Percentiles rank a stretch among this genome's conserved stretches.
These are phyloP conservation scores for Arbutus unedo DNA, from an alignment of 148 eudicot species.

Conservation along the genomic window DNA sequence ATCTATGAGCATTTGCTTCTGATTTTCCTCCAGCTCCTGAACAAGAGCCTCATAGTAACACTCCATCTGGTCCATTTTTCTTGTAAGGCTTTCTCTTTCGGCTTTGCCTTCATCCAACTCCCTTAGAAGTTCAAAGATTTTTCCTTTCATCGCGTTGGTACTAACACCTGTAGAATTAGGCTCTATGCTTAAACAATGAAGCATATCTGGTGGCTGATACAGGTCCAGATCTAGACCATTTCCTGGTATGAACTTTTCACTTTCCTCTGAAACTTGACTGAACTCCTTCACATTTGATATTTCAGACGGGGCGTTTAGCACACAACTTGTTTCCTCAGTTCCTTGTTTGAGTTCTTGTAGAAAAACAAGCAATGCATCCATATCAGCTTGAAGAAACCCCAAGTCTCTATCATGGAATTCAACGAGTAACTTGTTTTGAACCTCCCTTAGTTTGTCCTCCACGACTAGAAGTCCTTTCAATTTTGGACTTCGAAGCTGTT, in stretches of 20 bases:
- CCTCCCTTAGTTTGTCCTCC: slow-evolving; percentile 63
- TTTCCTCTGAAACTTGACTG: slow-evolving; percentile 26
- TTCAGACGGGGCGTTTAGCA: slow-evolving; percentile 26
- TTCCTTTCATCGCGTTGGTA: slow-evolving; percentile 58
- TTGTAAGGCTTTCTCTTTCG: slow-evolving; percentile 57
- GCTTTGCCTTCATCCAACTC: slow-evolving; percentile 78
- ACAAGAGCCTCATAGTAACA: slow-evolving; percentile 92
- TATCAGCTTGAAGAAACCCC: slow-evolving; percentile 50
- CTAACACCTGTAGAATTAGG: slow-evolving; percentile 41
- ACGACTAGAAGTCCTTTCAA: slow-evolving; percentile 43
- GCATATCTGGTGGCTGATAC: slow-evolving; percentile 77
- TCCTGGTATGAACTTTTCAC: slow-evolving; percentile 34
- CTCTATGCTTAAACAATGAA: slow-evolving; percentile 44
- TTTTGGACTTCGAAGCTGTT: slow-evolving; percentile 48
- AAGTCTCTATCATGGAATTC: slow-evolving; percentile 53
- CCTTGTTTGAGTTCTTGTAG: slow-evolving; percentile 54
- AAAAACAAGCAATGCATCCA: slow-evolving; percentile 50
- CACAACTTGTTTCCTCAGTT: slow-evolving; percentile 30
- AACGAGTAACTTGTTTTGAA: slow-evolving; percentile 55
- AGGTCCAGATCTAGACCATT: slow-evolving; percentile 67
- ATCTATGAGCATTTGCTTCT: slow-evolving; percentile 79
- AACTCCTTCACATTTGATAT: slow-evolving; percentile 22
- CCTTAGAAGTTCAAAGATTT: slow-evolving; percentile 64
- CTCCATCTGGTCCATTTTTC: slow-evolving; percentile 96
- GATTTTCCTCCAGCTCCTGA: slow-evolving; percentile 95